These are phyloP conservation scores for Puccinellia tenuiflora DNA, from an alignment of 176 grass and related monocot genomes.

Conservation along the genomic window DNA sequence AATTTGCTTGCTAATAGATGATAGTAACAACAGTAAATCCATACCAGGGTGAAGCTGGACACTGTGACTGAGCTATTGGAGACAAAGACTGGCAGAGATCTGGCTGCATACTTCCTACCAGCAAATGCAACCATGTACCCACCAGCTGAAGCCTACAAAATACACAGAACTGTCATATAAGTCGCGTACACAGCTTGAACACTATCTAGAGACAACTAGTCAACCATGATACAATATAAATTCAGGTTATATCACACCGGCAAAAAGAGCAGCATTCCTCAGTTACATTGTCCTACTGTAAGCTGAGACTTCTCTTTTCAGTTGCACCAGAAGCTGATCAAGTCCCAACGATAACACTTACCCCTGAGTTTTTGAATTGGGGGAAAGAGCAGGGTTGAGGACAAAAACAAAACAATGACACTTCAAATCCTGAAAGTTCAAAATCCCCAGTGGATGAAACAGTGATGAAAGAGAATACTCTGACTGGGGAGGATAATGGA, in stretches of 20 bases:
- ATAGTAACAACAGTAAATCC: background rate
- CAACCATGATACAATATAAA: background rate
- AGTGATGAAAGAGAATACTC: background rate
- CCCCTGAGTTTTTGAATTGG: background rate
- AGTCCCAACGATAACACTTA: background rate
- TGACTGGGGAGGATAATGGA: background rate
- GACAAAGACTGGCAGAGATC: constrained; percentile 63
- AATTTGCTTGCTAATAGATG: background rate
- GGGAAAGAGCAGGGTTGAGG: background rate
- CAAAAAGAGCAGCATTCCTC: background rate
- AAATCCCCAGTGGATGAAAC: background rate
- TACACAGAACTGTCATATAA: constrained; percentile 10
- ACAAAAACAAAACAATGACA: background rate
- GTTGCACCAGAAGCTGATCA: background rate
- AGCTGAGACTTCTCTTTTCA: background rate
- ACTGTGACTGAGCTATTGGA: constrained; percentile 56
- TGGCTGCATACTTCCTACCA: constrained; percentile 84
- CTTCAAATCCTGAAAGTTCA: background rate
- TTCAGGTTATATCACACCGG: background rate
- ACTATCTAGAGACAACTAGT: background rate
- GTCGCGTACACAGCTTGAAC: background rate
- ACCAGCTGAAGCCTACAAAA: constrained; percentile 62
- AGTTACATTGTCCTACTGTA: background rate
- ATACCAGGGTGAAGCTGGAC: constrained; percentile 96
- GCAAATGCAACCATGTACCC: constrained; percentile 99